Percentiles rank a stretch among this genome's conserved stretches.
These are phyloP conservation scores for Bretschneidera sinensis DNA, from an alignment of 345 rosid species.

Conservation along the genomic window DNA sequence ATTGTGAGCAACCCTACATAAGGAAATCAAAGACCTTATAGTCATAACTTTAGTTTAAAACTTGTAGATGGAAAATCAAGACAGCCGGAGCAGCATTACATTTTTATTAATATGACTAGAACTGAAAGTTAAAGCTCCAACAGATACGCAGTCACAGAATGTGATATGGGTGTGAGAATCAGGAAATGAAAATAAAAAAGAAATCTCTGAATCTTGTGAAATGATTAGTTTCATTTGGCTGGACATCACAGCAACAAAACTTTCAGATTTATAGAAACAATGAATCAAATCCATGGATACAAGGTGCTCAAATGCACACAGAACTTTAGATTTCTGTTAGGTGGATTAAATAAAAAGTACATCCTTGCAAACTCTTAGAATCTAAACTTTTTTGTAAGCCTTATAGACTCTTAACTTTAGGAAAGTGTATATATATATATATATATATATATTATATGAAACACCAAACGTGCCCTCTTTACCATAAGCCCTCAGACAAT, in stretches of 20 bases:
- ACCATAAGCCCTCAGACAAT: no score
- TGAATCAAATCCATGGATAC: background rate
- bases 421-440: no score
- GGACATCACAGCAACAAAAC: background rate
- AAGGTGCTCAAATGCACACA: background rate
- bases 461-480: no score
- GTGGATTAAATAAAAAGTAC: no score
- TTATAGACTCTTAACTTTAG: no score
- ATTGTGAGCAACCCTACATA: slow-evolving; percentile 86
- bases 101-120: background rate
- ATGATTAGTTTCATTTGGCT: background rate
- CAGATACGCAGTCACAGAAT: background rate
- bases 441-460: no score
- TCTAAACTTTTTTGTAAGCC: no score
- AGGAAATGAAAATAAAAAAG: no score
- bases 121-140: background rate
- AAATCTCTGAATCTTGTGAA: background rate
- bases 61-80: background rate
- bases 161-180: background rate
- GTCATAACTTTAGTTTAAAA: background rate
- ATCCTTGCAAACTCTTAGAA: no score
- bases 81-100: background rate
- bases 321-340: no score
- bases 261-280: background rate
- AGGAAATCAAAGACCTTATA: slow-evolving; percentile 15